Evolutionary conservation across 306 rosid genomes (phyloP).

Genomic region (Cercis canadensis): DNA sequence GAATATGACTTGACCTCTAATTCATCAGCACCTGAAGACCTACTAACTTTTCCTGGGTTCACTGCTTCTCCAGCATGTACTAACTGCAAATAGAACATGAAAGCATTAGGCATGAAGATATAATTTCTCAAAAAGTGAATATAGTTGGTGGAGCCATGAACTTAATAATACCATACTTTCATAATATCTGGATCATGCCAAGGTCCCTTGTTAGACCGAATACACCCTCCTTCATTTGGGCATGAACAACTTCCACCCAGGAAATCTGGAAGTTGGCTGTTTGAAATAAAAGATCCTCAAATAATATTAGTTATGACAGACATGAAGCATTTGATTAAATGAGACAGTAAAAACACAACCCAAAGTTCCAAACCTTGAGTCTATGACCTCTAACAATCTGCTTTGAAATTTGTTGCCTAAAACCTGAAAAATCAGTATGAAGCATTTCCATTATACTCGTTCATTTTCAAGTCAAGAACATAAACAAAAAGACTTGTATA

Average conservation of each 20-base stretch:
- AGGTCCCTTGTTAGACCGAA: constrained; percentile 90
- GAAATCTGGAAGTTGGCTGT: constrained; percentile 95
- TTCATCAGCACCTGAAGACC: constrained; percentile 45
- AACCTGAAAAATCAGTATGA: constrained; percentile 62
- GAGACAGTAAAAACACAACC: constrained; percentile 30
- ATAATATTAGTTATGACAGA: constrained; percentile 22
- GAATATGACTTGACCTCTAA: constrained; percentile 55
- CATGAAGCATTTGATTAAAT: constrained; percentile 34
- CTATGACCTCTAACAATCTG: constrained; percentile 79
- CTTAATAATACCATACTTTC: constrained; percentile 65
- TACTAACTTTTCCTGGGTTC: constrained; percentile 46
- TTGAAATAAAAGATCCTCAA: constrained; percentile 29
- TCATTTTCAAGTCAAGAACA: constrained; percentile 40
- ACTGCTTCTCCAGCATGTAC: constrained; percentile 66
- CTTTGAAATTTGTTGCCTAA: constrained; percentile 72
- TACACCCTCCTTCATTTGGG: constrained; percentile 87
- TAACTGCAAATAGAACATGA: constrained; percentile 60
- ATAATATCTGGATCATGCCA: constrained; percentile 87
- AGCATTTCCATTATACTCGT: constrained; percentile 31
- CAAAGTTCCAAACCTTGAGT: constrained; percentile 67
- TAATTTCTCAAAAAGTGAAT: constrained; percentile 13
- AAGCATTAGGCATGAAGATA: constrained; percentile 33
- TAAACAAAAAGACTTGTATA: constrained; percentile 39
- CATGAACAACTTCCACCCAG: constrained; percentile 94
- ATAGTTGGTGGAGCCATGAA: constrained; percentile 27